Evolutionary conservation across 2,329 filamentous ascomycete species (phyloP), one percentile per base, ranked within the genome.

Genomic region (Bretziella fagacearum): DNA sequence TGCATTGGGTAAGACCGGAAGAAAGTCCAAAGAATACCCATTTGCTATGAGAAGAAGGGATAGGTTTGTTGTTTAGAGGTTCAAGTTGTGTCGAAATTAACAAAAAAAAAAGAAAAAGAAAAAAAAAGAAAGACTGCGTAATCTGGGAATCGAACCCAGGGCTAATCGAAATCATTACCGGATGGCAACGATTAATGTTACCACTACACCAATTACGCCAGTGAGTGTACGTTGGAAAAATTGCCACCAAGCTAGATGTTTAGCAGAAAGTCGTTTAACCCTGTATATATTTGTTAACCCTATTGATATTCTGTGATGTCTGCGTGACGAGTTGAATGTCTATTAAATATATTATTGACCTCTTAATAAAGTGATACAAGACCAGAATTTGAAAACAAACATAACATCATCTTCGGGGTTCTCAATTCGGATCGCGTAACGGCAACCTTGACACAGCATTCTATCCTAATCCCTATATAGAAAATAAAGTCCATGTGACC

Each of bases 1-100:
- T 76, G 36, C 73, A 81, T 57, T 82, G 79, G 68, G 62, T 63
- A 56, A 56, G 56, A 55, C 65, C 68, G 0, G 60, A 62, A 59
- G 1, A 55, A 46, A 6, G n/a, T 8, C 11, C 15, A 13, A 10
- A 10, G 35, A 8, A 39, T 6, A 13, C 10, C 23, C 18, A 44
- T 20, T 11, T 44, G 20, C 10, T 8, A 15, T n/a, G 10, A 26
- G 2, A 11, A 15, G 18, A 15, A 26, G 15, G 27, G 6, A 2
- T 30, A 6, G 10, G 8, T 6, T 42, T 42, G 39, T n/a, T n/a
- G 6, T 4, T 36, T n/a, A 36, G 11, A 18, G n/a, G n/a, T n/a
- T n/a, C n/a, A n/a, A n/a, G n/a, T n/a, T n/a, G 29, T 32, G 33
- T 37, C 10, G 25, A 29, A 0, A 37, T 26, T 6, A 37, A 13